phyloP scores from a whole-genome alignment of 768 basidiomycete genomes.

The Mycena latifolia region DNA sequence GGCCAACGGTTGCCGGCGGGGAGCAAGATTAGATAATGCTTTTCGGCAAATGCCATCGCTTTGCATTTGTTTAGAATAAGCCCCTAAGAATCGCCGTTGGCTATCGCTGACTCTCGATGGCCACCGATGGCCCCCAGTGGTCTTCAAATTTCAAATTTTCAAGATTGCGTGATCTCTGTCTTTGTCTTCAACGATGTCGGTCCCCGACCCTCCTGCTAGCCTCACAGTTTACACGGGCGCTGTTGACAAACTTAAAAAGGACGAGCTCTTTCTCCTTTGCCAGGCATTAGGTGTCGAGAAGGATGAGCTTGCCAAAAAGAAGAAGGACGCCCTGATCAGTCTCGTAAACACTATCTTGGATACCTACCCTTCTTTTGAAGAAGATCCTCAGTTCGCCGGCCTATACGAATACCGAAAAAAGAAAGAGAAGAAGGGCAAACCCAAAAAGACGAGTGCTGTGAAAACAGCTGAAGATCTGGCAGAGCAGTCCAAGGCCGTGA shows the following conservation, averaged over 20 bases:
- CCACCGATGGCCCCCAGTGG: not conserved
- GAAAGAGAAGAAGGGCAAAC: not conserved
- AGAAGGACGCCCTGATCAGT: not conserved
- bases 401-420: not conserved
- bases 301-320: not conserved
- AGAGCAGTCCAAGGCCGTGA: not conserved
- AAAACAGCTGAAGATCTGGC: not conserved
- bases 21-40: no score
- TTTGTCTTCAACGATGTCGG: not conserved
- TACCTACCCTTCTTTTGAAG: not conserved
- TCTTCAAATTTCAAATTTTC: no score
- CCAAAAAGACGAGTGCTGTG: not conserved
- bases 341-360: not conserved
- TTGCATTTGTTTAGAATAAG: not conserved
- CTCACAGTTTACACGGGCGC: not conserved
- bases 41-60: not conserved
- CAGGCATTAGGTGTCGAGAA: not conserved
- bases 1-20: not conserved
- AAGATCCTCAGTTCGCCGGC: not conserved
- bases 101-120: not conserved
- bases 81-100: not conserved
- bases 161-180: no score
- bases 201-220: not conserved
- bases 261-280: not conserved
- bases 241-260: not conserved